Base-by-base conservation (phyloP, 2,329 filamentous ascomycete species). In the Fusarium austroafricanum region DNA sequence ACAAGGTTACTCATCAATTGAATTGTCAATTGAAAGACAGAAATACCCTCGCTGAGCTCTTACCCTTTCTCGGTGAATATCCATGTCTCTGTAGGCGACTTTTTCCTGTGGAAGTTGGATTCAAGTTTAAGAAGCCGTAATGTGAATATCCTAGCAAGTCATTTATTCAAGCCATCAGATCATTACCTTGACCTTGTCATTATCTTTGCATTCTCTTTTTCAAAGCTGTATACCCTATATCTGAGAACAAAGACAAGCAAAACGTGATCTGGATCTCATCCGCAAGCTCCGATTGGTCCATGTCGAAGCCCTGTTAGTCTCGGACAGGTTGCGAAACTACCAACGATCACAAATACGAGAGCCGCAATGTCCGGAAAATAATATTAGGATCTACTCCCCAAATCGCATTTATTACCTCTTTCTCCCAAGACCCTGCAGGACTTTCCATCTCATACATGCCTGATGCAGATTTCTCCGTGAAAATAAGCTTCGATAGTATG, bases 401-500 rank as follows among this genome's bases (percentile, higher is more conserved):
- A 20, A 17, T 54, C 14, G 21, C 7, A 54, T 26, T 14, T 28
- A 49, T 23, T 11, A 10, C 29, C 6, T 47, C 10, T 21, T 8
- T 6, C 2, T 12, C 28, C n/a, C 3, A 37, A 26, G 11, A 11
- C 6, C 28, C 7, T 33, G 26, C 7, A 15, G 18, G 20, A 4
- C 6, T 20, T 44, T 18, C n/a, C 10, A 43, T 51, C 15, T 51
- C 17, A 35, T 20, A 5, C n/a, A 35, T 4, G 7, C 40, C 8
- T 11, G 12, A 29, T 35, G 4, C 15, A 35, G 33, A 8, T 10
- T 5, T 35, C 15, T 20, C 26, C 15, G 15, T 14, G 18, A 50
- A 23, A 43, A 40, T 39, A 52, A 38, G 20, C 6, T 61, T 65
- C 29, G 26, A 42, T 54, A 49, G 45, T 42, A 46, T 66, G 52